Conservation (phyloP, 2,329 filamentous ascomycete genomes). For the Alternaria postmessia region DNA sequence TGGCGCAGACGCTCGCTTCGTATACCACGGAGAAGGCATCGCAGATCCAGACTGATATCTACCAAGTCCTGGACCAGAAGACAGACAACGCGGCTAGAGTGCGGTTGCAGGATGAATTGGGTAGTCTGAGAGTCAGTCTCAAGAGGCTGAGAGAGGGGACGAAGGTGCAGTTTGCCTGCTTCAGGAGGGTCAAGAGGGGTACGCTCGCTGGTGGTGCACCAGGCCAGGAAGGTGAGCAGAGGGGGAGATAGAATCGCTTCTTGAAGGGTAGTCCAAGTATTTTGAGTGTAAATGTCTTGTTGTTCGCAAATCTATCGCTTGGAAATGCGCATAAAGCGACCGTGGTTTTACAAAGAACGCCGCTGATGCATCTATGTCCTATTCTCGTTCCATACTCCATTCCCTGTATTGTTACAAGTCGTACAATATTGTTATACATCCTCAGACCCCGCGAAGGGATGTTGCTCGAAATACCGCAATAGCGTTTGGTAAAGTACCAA, state of each 20-base stretch:
- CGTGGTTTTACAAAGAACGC: constrained; percentile 5
- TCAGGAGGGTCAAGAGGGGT: constrained; percentile 40
- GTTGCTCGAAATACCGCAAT: constrained; percentile 76
- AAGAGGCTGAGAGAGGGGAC: constrained; percentile 65
- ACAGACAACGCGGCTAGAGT: constrained; percentile 88
- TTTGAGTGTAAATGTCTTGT: constrained; percentile 3
- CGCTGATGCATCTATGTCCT: constrained; percentile 12
- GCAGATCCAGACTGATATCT: constrained; percentile 87
- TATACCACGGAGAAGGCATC: constrained; percentile 86
- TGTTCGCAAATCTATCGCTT: constrained; percentile 18
- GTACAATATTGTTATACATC: constrained; percentile 25
- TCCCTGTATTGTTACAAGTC: background rate
- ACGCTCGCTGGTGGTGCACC: background rate
- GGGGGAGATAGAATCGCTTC: constrained; percentile 4
- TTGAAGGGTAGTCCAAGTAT: background rate
- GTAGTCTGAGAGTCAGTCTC: constrained; percentile 85
- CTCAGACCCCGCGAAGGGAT: constrained; percentile 44
- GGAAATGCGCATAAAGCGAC: background rate
- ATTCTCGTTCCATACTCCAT: background rate
- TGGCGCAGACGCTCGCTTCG: constrained; percentile 88
- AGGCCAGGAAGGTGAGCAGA: constrained; percentile 18
- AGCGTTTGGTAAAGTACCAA: constrained; percentile 92
- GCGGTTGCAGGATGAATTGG: constrained; percentile 83
- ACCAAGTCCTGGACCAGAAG: constrained; percentile 85
- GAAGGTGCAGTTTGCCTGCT: constrained; percentile 49